Conservation (phyloP, 2,329 filamentous ascomycete genomes). For the Drechmeria coniospora region DNA sequence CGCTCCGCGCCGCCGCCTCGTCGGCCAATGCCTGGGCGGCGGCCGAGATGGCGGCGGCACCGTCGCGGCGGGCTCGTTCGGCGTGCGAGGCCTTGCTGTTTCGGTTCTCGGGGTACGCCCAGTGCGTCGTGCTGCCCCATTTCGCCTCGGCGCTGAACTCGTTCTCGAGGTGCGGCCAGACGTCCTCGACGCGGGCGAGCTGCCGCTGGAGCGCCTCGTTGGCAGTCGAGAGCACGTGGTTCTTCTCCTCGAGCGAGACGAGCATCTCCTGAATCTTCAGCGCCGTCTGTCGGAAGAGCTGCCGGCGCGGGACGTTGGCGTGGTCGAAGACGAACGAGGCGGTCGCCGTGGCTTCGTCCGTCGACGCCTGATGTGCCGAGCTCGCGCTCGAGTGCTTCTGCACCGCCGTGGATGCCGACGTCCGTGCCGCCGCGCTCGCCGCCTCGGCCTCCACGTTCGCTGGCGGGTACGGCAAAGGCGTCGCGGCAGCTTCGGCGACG, state of each 20-base stretch:
- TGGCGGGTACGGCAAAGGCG: constrained; percentile 30
- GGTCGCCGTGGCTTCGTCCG: constrained; percentile 26
- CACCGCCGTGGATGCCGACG: constrained; percentile 31
- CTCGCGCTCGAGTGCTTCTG: constrained; percentile 33
- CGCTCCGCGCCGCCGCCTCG: constrained; percentile 71
- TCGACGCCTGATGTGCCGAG: no score
- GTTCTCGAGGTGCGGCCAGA: constrained; percentile 70
- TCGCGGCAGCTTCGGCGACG: constrained; percentile 46
- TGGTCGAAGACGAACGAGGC: constrained; percentile 32
- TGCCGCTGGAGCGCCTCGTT: constrained; percentile 81
- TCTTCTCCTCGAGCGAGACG: constrained; percentile 89
- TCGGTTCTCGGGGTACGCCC: constrained; percentile 86
- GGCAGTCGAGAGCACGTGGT: constrained; percentile 86
- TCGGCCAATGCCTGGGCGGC: constrained; percentile 64
- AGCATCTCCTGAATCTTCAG: constrained; percentile 72
- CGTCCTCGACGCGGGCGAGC: constrained; percentile 67
- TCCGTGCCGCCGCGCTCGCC: constrained; percentile 23
- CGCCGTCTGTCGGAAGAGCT: constrained; percentile 64
- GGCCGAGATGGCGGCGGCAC: constrained; percentile 61
- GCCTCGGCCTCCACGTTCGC: constrained; percentile 27
- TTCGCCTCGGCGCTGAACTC: constrained; percentile 94
- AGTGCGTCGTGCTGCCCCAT: constrained; percentile 80
- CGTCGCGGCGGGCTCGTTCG: constrained; percentile 65
- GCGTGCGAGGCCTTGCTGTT: constrained; percentile 46
- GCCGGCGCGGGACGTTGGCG: constrained; percentile 49